Conservation (phyloP, 441 rosid genomes). For the Mallotus repandus region DNA sequence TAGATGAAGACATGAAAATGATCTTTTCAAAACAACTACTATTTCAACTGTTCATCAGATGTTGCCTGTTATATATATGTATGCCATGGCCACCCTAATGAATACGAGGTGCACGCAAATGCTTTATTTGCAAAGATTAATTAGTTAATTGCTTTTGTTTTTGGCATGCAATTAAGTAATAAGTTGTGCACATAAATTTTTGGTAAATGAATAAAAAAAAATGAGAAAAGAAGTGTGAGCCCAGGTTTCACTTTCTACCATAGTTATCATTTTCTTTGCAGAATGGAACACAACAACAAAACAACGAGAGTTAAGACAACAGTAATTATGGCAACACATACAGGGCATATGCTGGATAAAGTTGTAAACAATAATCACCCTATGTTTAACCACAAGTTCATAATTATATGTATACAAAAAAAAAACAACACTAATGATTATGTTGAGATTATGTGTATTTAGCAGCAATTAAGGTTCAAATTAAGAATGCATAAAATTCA, state of each 20-base stretch:
- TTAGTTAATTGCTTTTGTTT: too few species aligned
- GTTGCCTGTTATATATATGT: not conserved
- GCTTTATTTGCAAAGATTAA: too few species aligned
- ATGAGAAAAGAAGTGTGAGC: not conserved
- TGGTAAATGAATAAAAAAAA: not conserved
- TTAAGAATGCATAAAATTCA: too few species aligned
- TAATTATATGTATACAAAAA: not conserved
- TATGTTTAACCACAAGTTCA: constrained; percentile 5
- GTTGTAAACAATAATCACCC: not conserved
- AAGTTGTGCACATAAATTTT: not conserved
- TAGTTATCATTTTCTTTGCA: not conserved
- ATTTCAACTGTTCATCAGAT: not conserved
- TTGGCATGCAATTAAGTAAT: not conserved
- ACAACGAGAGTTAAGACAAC: constrained; percentile 16
- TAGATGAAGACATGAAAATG: not conserved
- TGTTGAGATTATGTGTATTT: not conserved
- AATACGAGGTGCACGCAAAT: too few species aligned
- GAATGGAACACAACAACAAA: not conserved
- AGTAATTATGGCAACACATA: constrained; percentile 14
- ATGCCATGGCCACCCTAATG: too few species aligned
- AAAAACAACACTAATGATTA: constrained; percentile 8
- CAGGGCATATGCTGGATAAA: constrained; percentile 22
- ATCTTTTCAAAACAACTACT: not conserved
- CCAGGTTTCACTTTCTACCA: not conserved
- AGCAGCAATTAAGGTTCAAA: constrained; percentile 1